A percentile compares a stretch with the other conserved stretches of the same genome.
Conservation (phyloP, 192 early-diverging fungal species). For the Entomortierella lignicola region DNA sequence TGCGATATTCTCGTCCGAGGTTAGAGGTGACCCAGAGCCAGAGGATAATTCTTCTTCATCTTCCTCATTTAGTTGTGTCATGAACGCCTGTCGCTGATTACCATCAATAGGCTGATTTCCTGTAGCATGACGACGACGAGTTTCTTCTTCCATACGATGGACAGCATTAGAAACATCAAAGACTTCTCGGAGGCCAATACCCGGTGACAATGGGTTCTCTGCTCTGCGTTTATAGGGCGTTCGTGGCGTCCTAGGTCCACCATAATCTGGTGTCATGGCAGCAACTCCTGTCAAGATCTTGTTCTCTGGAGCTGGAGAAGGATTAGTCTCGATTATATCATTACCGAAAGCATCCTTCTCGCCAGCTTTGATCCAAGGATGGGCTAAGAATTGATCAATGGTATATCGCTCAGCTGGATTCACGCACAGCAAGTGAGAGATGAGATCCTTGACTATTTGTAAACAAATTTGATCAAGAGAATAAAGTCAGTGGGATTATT, state of each 20-base stretch:
- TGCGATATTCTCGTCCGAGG: constrained; percentile 24
- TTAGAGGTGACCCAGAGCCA: constrained; percentile 12
- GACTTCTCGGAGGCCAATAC: constrained; percentile 72
- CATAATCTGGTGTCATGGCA: constrained; percentile 17
- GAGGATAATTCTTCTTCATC: constrained; percentile 16
- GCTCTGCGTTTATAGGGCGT: constrained; percentile 58
- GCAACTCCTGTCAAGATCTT: constrained; percentile 29
- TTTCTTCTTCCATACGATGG: constrained; percentile 78
- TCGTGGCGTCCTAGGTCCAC: constrained; percentile 25
- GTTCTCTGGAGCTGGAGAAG: constrained; percentile 19
- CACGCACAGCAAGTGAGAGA: constrained; percentile 74
- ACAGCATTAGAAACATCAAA: constrained; percentile 84
- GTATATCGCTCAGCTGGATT: constrained; percentile 79
- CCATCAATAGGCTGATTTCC: constrained; percentile 30
- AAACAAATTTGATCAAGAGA: not conserved
- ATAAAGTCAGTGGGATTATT: not conserved
- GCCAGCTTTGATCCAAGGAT: constrained; percentile 77
- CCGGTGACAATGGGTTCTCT: constrained; percentile 64
- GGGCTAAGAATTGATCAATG: constrained; percentile 82
- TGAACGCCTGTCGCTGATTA: constrained; percentile 46
- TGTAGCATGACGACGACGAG: constrained; percentile 32
- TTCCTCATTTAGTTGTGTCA: constrained; percentile 44
- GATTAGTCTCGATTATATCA: constrained; percentile 7
- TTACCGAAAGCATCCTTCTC: not conserved
- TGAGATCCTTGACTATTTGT: constrained; percentile 76